phyloP scores from a whole-genome alignment of 2,329 filamentous ascomycete species.

The Arthrobotrys pseudoclavata region DNA sequence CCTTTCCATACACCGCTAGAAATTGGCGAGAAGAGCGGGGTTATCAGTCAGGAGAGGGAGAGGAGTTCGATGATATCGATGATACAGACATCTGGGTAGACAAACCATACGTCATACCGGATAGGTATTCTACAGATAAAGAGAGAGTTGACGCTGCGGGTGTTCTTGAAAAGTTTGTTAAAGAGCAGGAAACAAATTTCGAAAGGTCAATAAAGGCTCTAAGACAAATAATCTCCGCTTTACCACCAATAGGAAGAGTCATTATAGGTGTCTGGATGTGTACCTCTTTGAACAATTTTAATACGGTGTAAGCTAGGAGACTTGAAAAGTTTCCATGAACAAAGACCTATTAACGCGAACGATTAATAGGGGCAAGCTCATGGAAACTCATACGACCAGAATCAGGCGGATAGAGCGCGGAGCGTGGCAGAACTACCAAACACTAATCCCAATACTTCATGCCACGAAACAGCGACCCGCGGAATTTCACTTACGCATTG shows the following conservation, averaged over 20 bases:
- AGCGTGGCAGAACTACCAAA: conserved; percentile 4
- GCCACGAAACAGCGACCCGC: not conserved
- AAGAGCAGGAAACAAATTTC: conserved; percentile 5
- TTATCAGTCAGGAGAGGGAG: no score
- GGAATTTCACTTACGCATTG: not conserved
- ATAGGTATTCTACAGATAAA: not conserved
- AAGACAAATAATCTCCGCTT: not conserved
- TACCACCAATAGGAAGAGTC: not conserved
- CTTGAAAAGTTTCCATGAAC: no score
- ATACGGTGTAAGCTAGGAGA: no score
- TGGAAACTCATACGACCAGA: not conserved
- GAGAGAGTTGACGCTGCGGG: not conserved
- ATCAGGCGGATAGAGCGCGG: not conserved
- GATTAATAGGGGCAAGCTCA: no score
- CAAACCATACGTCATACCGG: not conserved
- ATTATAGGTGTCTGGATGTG: no score
- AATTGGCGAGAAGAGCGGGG: not conserved
- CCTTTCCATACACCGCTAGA: not conserved
- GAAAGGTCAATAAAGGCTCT: not conserved
- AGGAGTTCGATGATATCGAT: not conserved
- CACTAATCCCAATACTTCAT: conserved; percentile 12
- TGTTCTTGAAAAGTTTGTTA: not conserved
- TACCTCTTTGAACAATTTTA: no score
- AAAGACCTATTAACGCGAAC: no score
- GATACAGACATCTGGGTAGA: not conserved